Evolutionary conservation across 768 basidiomycete genomes (phyloP).

Genomic region (Coprinellus micaceus): DNA sequence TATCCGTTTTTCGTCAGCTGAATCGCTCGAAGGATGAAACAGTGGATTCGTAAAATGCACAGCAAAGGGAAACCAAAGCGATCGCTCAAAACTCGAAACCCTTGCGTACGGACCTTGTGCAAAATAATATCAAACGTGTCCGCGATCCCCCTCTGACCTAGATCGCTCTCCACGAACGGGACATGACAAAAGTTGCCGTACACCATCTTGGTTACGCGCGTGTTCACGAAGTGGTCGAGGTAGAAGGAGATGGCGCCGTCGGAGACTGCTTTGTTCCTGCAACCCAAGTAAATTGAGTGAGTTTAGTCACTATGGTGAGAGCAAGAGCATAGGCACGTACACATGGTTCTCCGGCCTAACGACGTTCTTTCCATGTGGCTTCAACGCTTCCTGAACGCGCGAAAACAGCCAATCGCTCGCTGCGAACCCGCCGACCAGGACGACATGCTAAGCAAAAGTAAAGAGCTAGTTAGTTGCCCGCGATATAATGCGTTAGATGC

Average conservation of each 20-base stretch:
- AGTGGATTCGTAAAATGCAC: too few relatives aligned
- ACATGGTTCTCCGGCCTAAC: conserved; percentile 14
- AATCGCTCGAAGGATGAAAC: too few relatives aligned
- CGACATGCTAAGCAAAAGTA: conserved; percentile 17
- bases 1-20: conserved; percentile 1
- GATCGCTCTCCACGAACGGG: conserved; percentile 29
- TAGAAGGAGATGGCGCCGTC: conserved; percentile 15
- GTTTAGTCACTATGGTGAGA: not conserved
- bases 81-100: too few relatives aligned
- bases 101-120: conserved; percentile 4
- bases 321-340: conserved; percentile 6
- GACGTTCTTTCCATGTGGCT: conserved; percentile 3
- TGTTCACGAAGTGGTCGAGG: conserved; percentile 11
- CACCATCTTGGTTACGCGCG: conserved; percentile 8
- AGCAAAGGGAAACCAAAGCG: too few relatives aligned
- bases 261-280: conserved; percentile 12
- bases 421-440: conserved; percentile 56
- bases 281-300: not conserved
- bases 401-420: conserved; percentile 51
- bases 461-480: not conserved
- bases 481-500: too few relatives aligned
- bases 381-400: conserved; percentile 24
- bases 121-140: conserved; percentile 10
- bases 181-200: conserved; percentile 31
- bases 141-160: conserved; percentile 4